These are phyloP conservation scores for Postia placenta DNA, from an alignment of 768 basidiomycete species.

Conservation along the genomic window DNA sequence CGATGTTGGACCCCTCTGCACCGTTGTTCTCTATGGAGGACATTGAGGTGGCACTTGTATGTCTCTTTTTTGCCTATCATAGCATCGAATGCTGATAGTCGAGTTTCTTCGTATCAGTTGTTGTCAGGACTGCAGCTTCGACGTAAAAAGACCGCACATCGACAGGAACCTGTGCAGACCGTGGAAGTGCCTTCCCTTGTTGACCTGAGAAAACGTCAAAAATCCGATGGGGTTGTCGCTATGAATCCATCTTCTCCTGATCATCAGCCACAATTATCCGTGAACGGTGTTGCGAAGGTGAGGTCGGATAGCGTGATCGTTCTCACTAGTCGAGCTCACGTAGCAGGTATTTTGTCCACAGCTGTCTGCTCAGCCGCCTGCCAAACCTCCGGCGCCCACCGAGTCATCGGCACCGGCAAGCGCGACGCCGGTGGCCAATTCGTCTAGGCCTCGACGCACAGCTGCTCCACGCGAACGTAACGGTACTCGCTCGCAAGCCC, in stretches of 20 bases:
- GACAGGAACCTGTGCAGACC: too few species aligned
- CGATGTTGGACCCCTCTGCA: slow-evolving; percentile 17
- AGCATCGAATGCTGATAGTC: neutral
- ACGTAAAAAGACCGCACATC: too few species aligned
- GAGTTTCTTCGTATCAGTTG: neutral
- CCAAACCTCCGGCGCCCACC: neutral
- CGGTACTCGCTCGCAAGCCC: neutral
- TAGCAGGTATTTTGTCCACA: too few species aligned
- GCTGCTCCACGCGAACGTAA: neutral
- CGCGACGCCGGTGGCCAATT: neutral
- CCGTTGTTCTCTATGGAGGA: slow-evolving; percentile 38
- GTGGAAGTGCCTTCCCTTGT: too few species aligned
- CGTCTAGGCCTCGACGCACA: neutral
- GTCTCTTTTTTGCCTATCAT: slow-evolving; percentile 1
- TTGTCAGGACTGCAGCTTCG: slow-evolving; percentile 1
- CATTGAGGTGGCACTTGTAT: slow-evolving; percentile 54
- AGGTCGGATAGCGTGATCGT: too few species aligned
- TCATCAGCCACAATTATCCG: too few species aligned
- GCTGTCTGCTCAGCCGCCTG: neutral
- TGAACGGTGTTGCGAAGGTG: neutral
- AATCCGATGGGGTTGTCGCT: too few species aligned
- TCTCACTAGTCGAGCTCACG: too few species aligned
- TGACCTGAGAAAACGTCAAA: too few species aligned
- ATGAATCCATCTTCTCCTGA: too few species aligned
- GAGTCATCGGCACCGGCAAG: neutral